These are phyloP conservation scores for Prunus kanzakura DNA, from an alignment of 306 rosid species.

Conservation along the genomic window DNA sequence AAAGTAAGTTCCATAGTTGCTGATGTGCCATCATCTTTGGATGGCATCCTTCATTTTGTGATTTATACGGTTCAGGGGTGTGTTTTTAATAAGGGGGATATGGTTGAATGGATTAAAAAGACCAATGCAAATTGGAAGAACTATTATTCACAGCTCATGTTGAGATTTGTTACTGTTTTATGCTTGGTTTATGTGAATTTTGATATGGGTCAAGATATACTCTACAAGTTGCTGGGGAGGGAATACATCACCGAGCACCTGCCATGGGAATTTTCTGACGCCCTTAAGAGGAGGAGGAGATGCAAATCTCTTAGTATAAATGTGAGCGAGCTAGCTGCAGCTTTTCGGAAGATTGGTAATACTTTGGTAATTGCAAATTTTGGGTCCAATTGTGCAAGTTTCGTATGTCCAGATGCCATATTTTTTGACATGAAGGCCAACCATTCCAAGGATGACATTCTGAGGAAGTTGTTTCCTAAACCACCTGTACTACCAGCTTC, in stretches of 20 bases:
- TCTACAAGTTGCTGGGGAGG: slow-evolving; percentile 23
- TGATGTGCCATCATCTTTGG: neutral
- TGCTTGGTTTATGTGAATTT: slow-evolving; percentile 47
- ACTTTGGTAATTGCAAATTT: slow-evolving; percentile 47
- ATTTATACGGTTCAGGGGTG: neutral
- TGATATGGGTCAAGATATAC: slow-evolving; percentile 8
- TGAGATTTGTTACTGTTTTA: slow-evolving; percentile 36
- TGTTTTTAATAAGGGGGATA: slow-evolving; percentile 12
- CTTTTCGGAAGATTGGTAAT: slow-evolving; percentile 42
- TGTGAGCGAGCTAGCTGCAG: slow-evolving; percentile 37
- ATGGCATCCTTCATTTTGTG: slow-evolving; percentile 17
- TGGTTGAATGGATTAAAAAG: slow-evolving; percentile 38
- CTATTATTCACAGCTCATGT: slow-evolving; percentile 32
- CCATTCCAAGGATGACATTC: slow-evolving; percentile 17
- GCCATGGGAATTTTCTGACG: slow-evolving; percentile 34
- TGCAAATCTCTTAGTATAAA: neutral
- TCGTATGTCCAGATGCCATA: slow-evolving; percentile 33
- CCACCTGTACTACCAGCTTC: neutral
- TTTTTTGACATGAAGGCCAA: slow-evolving; percentile 31
- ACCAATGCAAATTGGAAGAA: slow-evolving; percentile 11
- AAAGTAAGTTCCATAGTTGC: neutral
- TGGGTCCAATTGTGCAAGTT: slow-evolving; percentile 5
- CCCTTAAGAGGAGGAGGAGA: slow-evolving; percentile 23
- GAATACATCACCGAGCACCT: slow-evolving; percentile 18
- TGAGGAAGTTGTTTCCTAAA: slow-evolving; percentile 32